Evolutionary conservation across 1,284 basidiomycete species (phyloP).

Genomic region (Pseudozyma sp.): DNA sequence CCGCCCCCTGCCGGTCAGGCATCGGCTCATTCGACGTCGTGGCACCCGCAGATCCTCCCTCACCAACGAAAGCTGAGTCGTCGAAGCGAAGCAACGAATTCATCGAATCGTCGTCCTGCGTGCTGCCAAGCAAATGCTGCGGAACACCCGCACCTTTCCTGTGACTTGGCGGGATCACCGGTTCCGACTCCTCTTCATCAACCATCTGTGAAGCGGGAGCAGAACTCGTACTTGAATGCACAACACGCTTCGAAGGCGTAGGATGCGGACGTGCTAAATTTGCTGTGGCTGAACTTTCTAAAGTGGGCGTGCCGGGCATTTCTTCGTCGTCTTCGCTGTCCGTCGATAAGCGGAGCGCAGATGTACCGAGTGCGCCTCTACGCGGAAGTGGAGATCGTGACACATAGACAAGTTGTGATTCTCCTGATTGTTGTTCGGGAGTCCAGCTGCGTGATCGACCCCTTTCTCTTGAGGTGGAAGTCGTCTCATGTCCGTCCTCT

Average conservation of each 20-base stretch:
- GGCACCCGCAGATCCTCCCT: too few relatives aligned
- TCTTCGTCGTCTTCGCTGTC: constrained; percentile 27
- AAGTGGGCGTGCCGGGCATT: constrained; percentile 5
- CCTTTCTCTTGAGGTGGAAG: neutral
- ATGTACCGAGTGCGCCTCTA: constrained; percentile 20
- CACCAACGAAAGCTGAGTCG: too few relatives aligned
- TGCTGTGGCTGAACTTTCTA: constrained; percentile 6
- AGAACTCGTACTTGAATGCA: constrained; percentile 11
- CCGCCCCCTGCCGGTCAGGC: neutral
- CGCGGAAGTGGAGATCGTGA: constrained; percentile 9
- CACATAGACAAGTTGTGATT: constrained; percentile 7
- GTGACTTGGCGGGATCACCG: constrained; percentile 12
- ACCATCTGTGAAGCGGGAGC: constrained; percentile 1
- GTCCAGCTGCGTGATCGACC: constrained; percentile 17
- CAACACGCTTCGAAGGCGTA: constrained; percentile 9
- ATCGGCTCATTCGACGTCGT: neutral
- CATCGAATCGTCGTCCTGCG: constrained; percentile 22
- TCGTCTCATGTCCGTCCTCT: neutral
- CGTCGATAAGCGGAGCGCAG: constrained; percentile 7
- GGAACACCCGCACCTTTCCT: constrained; percentile 1
- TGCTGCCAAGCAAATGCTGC: constrained; percentile 14
- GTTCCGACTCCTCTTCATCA: constrained; percentile 4
- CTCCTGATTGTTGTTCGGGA: neutral
- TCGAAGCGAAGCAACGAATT: constrained; percentile 6
- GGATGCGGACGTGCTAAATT: constrained; percentile 15